Evolutionary conservation across 2,329 filamentous ascomycete species (phyloP).

Genomic region (Pyricularia pennisetigena): DNA sequence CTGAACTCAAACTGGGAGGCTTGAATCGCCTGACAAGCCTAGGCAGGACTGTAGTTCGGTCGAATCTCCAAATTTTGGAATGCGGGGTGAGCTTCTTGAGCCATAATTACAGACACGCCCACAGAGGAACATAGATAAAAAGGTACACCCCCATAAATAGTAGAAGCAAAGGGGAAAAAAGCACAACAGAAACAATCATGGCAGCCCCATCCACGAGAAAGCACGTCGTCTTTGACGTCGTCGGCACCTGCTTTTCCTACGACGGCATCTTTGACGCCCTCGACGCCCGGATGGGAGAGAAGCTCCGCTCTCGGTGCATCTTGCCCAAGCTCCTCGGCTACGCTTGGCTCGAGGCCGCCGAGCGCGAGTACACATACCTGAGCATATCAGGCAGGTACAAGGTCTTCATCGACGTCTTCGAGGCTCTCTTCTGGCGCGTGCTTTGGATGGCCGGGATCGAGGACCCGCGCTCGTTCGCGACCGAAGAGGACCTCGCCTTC

Average conservation of each 20-base stretch:
- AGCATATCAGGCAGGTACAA: constrained; percentile 28
- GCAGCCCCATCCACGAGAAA: constrained; percentile 14
- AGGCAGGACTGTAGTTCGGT: too few relatives aligned
- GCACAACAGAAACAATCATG: not conserved
- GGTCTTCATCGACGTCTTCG: constrained; percentile 27
- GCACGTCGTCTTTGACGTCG: constrained; percentile 34
- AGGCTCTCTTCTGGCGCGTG: constrained; percentile 31
- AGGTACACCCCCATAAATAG: not conserved
- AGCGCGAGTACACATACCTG: constrained; percentile 36
- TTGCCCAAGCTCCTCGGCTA: constrained; percentile 28
- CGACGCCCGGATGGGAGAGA: constrained; percentile 25
- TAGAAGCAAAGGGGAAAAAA: not conserved
- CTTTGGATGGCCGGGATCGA: constrained; percentile 27
- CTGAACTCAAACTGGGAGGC: too few relatives aligned
- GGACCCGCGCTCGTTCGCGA: constrained; percentile 26
- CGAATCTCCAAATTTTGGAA: not conserved
- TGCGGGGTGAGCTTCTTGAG: not conserved
- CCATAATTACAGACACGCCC: not conserved
- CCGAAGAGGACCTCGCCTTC: constrained; percentile 26
- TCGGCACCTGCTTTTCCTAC: constrained; percentile 34
- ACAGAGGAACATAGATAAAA: not conserved
- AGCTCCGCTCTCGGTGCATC: constrained; percentile 23
- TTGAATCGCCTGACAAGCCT: too few relatives aligned
- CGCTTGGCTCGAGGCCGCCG: constrained; percentile 31
- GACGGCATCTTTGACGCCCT: constrained; percentile 28